Evolutionary conservation across 495 filamentous ascomycete species (phyloP), one percentile per base, ranked within the genome.

Genomic region (Penicillium silybi): DNA sequence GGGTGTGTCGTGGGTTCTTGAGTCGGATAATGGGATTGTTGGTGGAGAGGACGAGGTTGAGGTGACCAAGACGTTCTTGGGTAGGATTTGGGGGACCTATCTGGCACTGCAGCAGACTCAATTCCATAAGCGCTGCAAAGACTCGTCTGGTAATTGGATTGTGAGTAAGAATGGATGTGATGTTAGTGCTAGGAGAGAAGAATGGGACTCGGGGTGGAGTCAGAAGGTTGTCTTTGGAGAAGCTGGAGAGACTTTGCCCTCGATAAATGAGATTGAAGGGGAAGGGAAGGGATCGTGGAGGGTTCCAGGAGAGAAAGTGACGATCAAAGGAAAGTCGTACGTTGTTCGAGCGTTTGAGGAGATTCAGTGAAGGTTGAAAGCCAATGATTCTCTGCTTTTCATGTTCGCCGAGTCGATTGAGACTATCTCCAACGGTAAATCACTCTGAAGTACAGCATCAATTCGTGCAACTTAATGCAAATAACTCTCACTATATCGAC

Each of bases 151-250:
- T 5, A 41, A 44, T 1, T 56, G 52, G 42, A 44, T 56, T 27
- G 54, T 64, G 9, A 54, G 50, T 23, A 68, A 63, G 47, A 59
- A 57, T 6, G 67, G 69, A 1, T 50, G 40, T 41, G 64, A 57
- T 25, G 72, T 71, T 19, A 72, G 66, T 65, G 68, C 64, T 3
- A 47, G 66, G 29, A 55, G 71, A 41, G 72, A 75, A 44, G 72
- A 73, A 38, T 75, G 61, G 59, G 52, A 46, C 22, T 38, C 50
- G 2, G 39, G 58, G 17, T 74, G 67, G 67, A 43, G 44, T 4
- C 60, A 51, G 13, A 65, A 55, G 40, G 70, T 70, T 63, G 58
- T 56, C 13, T 52, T 70, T 19, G 69, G 65, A 2, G 20, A 41
- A 1, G 46, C 27, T 29, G 63, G 53, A 3, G 45, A 38, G 16